Conservation (phyloP, 257 asterid genomes). For the Solanum ahanhuiri region DNA sequence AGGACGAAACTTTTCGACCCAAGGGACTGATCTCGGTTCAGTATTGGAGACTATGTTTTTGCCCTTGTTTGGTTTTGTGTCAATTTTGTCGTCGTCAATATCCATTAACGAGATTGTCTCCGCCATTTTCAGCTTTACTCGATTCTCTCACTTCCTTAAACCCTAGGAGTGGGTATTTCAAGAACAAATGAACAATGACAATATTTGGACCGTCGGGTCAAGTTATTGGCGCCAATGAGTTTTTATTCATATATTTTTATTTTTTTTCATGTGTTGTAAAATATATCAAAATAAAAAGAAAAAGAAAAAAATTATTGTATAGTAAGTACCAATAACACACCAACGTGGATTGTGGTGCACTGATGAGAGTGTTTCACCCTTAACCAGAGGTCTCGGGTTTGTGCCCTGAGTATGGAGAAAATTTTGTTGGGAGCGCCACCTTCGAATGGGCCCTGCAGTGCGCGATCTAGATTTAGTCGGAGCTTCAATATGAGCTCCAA, state of each 20-base stretch:
- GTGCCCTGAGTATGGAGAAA: too few species aligned
- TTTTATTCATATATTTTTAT: neutral
- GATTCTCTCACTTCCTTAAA: neutral
- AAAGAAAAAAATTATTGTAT: neutral
- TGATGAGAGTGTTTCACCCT: too few species aligned
- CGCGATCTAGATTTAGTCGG: too few species aligned
- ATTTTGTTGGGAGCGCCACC: too few species aligned
- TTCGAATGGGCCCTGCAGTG: too few species aligned
- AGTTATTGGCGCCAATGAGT: slow-evolving; percentile 6
- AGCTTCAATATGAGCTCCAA: accelerated
- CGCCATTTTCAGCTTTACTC: slow-evolving; percentile 33
- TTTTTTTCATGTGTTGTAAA: neutral
- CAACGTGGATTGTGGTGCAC: too few species aligned
- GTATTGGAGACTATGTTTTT: slow-evolving; percentile 32
- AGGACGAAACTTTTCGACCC: slow-evolving; percentile 99
- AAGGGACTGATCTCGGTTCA: slow-evolving; percentile 59
- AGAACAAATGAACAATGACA: neutral
- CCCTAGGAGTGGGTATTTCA: neutral
- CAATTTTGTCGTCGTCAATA: slow-evolving; percentile 48
- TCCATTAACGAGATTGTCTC: slow-evolving; percentile 61
- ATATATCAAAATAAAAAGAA: neutral
- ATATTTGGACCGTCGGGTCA: slow-evolving; percentile 1
- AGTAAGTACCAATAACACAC: neutral
- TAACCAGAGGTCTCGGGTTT: too few species aligned
- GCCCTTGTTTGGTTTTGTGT: slow-evolving; percentile 37